Evolutionary conservation across 2,329 filamentous ascomycete species (phyloP), one percentile per base, ranked within the genome.

Genomic region (Beauveria asiatica): DNA sequence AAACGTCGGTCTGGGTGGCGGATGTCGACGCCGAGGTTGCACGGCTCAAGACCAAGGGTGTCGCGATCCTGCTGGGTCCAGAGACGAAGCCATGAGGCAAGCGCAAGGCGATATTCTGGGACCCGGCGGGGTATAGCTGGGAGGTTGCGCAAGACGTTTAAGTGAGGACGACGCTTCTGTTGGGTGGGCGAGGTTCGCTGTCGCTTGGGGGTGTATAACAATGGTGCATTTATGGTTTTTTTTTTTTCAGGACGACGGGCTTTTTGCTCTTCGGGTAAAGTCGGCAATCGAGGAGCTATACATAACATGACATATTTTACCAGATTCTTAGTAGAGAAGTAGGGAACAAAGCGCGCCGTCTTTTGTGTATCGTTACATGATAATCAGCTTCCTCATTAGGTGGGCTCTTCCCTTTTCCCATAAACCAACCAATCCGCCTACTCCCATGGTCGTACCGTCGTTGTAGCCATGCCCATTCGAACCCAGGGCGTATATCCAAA

Each of bases 21-120:
- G 54, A 63, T 42, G 61, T 65, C 10, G 64, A 65, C 41, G 57
- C 45, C 7, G 59, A 63, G 25, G 48, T 63, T 16, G 61, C 39
- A 37, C 54, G 23, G 52, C 50, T 65, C 25, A 8, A 25, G 19
- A n/a, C 8, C 10, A 39, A 48, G 23, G 62, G 61, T 39, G 62
- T 65, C 30, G 56, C 48, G 13, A 61, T 64, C 37, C 5, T 61
- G 39, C 57, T 42, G 3, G 57, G 55, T 17, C 58, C 62, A 17
- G 51, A 60, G 52, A 51, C 50, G 41, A 64, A 62, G 58, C 62
- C 60, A 2, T 64, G 61, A 60, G 61, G 61, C 2, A 49, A 61
- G 60, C 49, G 52, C 6, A 53, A 53, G 5, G 62, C 59, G n/a
- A 61, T 61, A 1, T 63, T 63, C 62, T 55, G 62, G 54, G 60